These are phyloP conservation scores for Heritiera fomes DNA, from an alignment of 345 rosid species.

Conservation along the genomic window DNA sequence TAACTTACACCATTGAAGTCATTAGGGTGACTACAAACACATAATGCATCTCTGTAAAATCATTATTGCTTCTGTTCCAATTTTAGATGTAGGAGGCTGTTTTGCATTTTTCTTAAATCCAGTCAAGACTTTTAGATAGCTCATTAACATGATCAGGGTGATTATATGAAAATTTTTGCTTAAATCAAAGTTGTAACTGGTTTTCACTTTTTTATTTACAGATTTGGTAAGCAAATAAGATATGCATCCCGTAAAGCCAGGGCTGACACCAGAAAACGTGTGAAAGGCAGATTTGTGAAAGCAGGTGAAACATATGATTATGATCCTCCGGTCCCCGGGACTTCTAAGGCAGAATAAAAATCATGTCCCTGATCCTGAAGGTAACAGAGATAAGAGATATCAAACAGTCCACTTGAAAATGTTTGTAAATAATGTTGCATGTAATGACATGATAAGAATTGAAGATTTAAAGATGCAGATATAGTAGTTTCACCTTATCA, in stretches of 20 bases:
- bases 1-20: constrained; percentile 1
- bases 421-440: neutral
- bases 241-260: no score
- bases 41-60: neutral
- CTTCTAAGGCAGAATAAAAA: constrained; percentile 24
- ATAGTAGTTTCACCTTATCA: neutral
- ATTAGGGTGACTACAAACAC: neutral
- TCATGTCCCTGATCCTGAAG: neutral
- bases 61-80: neutral
- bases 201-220: constrained; percentile 27
- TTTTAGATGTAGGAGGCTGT: neutral
- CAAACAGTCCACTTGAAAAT: neutral
- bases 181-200: neutral
- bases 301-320: constrained; percentile 63
- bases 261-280: no score
- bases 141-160: neutral
- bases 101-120: neutral
- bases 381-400: neutral
- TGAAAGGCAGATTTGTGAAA: no score
- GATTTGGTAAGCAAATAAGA: constrained; percentile 34
- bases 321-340: constrained; percentile 52
- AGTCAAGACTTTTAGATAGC: neutral
- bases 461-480: neutral
- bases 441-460: constrained; percentile 12
- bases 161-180: neutral